Evolutionary conservation across 805 yeast genomes (phyloP).

Genomic region (Ogataea henricii): DNA sequence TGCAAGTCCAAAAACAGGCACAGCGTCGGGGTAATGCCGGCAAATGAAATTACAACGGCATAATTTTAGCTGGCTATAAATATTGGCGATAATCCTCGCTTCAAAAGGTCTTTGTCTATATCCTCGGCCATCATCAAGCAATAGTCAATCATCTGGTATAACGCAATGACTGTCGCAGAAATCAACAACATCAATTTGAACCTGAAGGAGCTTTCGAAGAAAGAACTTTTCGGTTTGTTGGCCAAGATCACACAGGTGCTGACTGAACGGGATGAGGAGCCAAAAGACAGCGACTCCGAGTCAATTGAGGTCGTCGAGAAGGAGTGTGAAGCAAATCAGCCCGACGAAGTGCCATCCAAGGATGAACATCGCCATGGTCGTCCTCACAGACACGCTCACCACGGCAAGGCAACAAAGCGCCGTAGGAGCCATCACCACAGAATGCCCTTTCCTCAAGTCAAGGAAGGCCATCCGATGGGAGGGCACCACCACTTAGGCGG

Average conservation of each 20-base stretch:
- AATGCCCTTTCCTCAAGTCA: not conserved
- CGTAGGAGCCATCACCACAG: constrained; percentile 3
- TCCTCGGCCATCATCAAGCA: not conserved
- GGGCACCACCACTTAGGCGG: not conserved
- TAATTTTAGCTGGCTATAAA: not conserved
- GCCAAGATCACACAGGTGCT: constrained; percentile 3
- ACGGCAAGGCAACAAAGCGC: not conserved
- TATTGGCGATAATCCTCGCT: not conserved
- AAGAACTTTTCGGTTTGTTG: constrained; percentile 5
- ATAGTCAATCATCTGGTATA: not conserved
- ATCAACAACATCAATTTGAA: not conserved
- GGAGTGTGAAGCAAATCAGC: not conserved
- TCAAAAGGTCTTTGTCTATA: not conserved
- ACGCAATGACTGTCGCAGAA: not conserved
- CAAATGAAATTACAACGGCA: constrained; percentile 1
- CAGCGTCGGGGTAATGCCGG: not conserved
- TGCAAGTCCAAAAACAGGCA: not conserved
- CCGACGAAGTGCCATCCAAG: not conserved
- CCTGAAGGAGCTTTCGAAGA: constrained; percentile 6
- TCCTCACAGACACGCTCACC: constrained; percentile 2
- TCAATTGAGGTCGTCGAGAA: not conserved
- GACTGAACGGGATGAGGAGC: constrained; percentile 4
- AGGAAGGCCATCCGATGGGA: not conserved
- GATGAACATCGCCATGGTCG: not conserved
- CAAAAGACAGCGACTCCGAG: not conserved